These are phyloP conservation scores for Penicillium diatomitis DNA, from an alignment of 495 filamentous ascomycete species.

Conservation along the genomic window DNA sequence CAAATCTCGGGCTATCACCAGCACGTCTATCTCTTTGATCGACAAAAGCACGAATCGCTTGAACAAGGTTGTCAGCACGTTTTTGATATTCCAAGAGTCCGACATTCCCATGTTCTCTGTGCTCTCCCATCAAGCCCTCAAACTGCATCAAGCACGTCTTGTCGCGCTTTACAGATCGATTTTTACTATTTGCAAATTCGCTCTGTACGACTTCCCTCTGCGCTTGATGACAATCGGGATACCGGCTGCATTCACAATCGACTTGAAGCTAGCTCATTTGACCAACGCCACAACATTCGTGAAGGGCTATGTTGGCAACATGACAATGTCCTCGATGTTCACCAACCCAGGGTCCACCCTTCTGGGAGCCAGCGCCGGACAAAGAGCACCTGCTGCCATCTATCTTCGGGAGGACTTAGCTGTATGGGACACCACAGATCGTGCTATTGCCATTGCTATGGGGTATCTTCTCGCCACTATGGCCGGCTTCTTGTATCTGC, in stretches of 20 bases:
- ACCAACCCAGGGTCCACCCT: conserved; percentile 18
- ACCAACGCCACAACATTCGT: conserved; percentile 4
- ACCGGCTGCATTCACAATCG: conserved; percentile 13
- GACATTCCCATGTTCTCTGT: conserved; percentile 55
- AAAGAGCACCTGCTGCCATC: conserved; percentile 10
- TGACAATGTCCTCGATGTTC: conserved; percentile 13
- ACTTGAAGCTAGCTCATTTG: conserved; percentile 8
- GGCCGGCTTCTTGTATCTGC: conserved; percentile 69
- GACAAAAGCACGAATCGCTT: conserved; percentile 34
- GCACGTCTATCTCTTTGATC: conserved; percentile 38
- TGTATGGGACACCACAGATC: conserved; percentile 68
- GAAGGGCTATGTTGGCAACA: conserved; percentile 14
- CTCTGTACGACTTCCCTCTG: conserved; percentile 33
- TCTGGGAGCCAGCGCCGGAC: conserved; percentile 14
- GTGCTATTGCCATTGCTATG: conserved; percentile 66
- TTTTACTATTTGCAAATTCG: conserved; percentile 19
- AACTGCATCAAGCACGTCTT: conserved; percentile 38
- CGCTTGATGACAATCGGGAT: conserved; percentile 22
- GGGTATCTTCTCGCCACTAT: conserved; percentile 72
- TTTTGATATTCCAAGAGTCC: conserved; percentile 40
- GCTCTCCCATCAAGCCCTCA: conserved; percentile 50
- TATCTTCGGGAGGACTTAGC: conserved; percentile 52
- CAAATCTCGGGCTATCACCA: conserved; percentile 32
- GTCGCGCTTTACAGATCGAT: conserved; percentile 9
- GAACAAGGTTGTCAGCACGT: conserved; percentile 34